phyloP scores from a whole-genome alignment of 345 rosid genomes.

The Gossypium turneri region DNA sequence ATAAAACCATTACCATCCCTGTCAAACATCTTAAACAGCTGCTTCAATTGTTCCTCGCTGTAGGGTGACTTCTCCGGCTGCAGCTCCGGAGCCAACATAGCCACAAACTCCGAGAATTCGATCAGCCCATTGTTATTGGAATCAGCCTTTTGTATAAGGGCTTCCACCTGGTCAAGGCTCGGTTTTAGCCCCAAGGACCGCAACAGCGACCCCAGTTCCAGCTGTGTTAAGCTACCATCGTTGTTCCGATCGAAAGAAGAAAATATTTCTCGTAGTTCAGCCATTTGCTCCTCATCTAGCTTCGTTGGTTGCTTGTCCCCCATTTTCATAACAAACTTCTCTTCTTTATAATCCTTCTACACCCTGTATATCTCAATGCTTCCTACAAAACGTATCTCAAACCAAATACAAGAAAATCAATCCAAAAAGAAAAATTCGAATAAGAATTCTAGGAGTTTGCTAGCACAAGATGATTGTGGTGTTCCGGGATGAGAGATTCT shows the following conservation, averaged over 20 bases:
- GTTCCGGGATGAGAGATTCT: not conserved
- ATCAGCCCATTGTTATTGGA: not conserved
- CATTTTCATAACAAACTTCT: too few relatives aligned
- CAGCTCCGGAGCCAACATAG: not conserved
- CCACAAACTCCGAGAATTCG: not conserved
- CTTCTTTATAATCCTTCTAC: too few relatives aligned
- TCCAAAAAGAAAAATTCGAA: not conserved
- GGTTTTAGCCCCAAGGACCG: not conserved
- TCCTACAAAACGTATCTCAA: not conserved
- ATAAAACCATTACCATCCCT: not conserved
- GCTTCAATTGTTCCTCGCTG: slow-evolving; percentile 1
- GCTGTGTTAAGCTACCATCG: not conserved
- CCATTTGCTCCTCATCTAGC: not conserved
- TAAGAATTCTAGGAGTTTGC: not conserved
- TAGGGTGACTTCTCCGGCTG: not conserved
- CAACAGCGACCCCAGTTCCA: not conserved
- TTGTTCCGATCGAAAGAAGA: not conserved
- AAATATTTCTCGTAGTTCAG: not conserved
- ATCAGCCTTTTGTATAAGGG: not conserved
- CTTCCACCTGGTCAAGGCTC: not conserved
- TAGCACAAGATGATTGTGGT: not conserved
- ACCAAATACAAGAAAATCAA: not conserved
- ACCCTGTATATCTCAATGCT: not conserved
- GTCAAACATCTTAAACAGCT: not conserved
- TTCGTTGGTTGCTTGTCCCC: not conserved